Conservation (phyloP, 306 rosid species). For the Quillaja saponaria region DNA sequence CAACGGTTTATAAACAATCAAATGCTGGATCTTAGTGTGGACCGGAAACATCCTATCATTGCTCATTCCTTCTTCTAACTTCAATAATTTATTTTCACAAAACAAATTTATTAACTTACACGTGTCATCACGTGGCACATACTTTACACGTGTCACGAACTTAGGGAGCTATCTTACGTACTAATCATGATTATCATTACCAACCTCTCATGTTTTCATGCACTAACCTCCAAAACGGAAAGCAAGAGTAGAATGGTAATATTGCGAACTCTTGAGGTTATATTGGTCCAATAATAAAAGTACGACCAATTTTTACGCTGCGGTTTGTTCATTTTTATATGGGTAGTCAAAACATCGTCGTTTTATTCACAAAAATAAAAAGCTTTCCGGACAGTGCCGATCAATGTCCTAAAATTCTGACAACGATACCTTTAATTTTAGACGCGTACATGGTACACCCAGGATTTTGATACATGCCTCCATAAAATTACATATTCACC, state of each 20-base stretch:
- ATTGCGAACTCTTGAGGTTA: constrained; percentile 4
- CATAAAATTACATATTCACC: constrained; percentile 8
- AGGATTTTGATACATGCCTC: constrained; percentile 8
- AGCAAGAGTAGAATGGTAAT: constrained; percentile 1
- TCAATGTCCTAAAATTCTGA: constrained; percentile 47
- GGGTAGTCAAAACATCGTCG: neutral
- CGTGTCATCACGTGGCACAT: constrained; percentile 17
- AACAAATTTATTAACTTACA: neutral
- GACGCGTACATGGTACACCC: constrained; percentile 19
- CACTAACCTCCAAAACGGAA: constrained; percentile 9
- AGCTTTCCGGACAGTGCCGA: no score
- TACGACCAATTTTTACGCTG: constrained; percentile 20
- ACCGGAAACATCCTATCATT: neutral
- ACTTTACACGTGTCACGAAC: constrained; percentile 39
- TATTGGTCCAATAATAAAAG: constrained; percentile 20
- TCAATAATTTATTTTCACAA: no score
- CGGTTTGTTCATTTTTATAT: no score
- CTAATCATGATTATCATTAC: constrained; percentile 42
- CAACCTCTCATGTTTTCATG: constrained; percentile 14
- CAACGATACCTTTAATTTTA: constrained; percentile 40
- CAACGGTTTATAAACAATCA: constrained; percentile 14
- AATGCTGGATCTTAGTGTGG: neutral
- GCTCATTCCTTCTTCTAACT: neutral
- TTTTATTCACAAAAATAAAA: no score
- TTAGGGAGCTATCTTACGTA: constrained; percentile 18